Conservation (phyloP, 352 stramenopile genomes). For the Phytophthora ramorum region DNA sequence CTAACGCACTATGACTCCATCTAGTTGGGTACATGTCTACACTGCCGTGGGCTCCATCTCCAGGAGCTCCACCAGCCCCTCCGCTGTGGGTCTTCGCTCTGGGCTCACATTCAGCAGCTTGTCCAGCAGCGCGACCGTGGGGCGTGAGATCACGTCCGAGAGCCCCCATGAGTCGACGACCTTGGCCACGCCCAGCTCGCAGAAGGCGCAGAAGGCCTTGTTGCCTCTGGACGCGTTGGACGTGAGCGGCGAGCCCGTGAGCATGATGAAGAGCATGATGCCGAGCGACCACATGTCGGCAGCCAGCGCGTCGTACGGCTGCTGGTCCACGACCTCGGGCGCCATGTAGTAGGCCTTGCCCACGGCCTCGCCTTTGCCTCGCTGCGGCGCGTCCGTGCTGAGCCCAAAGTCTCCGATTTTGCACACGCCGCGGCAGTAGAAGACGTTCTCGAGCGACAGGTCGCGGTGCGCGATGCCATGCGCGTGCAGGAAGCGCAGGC, state of each 20-base stretch:
- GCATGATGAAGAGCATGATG: slow-evolving; percentile 73
- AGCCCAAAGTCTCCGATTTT: slow-evolving; percentile 73
- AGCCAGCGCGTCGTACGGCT: slow-evolving; percentile 48
- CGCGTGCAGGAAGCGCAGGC: slow-evolving; percentile 46
- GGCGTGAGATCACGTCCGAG: slow-evolving; percentile 22
- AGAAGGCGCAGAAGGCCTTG: slow-evolving; percentile 43
- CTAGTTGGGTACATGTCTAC: not conserved
- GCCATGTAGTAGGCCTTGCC: slow-evolving; percentile 71
- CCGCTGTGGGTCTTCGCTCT: slow-evolving; percentile 7
- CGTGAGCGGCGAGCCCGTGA: slow-evolving; percentile 57
- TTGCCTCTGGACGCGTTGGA: slow-evolving; percentile 38
- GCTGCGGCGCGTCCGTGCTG: slow-evolving; percentile 28
- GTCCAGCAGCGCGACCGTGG: slow-evolving; percentile 8
- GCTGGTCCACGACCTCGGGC: slow-evolving; percentile 47
- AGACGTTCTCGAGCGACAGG: slow-evolving; percentile 62
- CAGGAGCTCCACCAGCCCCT: slow-evolving; percentile 31
- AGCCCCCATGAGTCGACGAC: slow-evolving; percentile 62
- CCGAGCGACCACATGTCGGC: slow-evolving; percentile 74
- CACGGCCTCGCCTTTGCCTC: slow-evolving; percentile 32
- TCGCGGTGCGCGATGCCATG: slow-evolving; percentile 60
- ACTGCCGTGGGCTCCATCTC: not conserved
- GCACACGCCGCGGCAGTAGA: slow-evolving; percentile 36
- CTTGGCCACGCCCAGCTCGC: slow-evolving; percentile 48
- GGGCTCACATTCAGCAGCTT: slow-evolving; percentile 13
- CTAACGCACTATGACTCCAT: not conserved